Conservation (phyloP, 306 rosid species). For the Cucurbita moschata region DNA sequence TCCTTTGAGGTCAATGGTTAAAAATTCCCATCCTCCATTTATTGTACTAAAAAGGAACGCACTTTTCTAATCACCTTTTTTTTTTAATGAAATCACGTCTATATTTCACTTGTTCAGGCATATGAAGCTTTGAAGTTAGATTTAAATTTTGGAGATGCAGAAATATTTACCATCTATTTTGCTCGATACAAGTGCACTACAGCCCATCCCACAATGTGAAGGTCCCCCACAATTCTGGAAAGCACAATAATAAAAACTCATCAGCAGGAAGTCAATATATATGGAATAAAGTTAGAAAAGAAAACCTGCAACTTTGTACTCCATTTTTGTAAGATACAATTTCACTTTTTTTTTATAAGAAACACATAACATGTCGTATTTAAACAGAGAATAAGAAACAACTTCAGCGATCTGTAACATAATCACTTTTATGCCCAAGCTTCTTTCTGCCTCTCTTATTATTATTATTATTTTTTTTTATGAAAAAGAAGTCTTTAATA, state of each 20-base stretch:
- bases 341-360: not conserved
- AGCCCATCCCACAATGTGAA: conserved; percentile 62
- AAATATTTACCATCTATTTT: conserved; percentile 41
- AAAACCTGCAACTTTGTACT: not conserved
- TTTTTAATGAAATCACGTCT: too few relatives aligned
- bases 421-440: not conserved
- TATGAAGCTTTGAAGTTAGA: not conserved
- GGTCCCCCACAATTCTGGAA: conserved; percentile 84
- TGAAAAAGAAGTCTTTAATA: not conserved
- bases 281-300: not conserved
- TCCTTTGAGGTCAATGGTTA: not conserved
- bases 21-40: not conserved
- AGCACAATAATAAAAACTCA: conserved; percentile 13
- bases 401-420: not conserved
- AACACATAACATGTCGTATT: not conserved
- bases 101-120: not conserved
- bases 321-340: not conserved
- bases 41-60: too few relatives aligned
- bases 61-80: too few relatives aligned
- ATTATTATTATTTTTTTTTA: not conserved
- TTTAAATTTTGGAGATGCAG: not conserved
- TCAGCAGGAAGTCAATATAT: not conserved
- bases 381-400: not conserved
- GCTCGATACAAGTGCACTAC: conserved; percentile 64
- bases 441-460: not conserved